phyloP scores from a whole-genome alignment of 208 protist species.

The Leishmania aethiopica region DNA sequence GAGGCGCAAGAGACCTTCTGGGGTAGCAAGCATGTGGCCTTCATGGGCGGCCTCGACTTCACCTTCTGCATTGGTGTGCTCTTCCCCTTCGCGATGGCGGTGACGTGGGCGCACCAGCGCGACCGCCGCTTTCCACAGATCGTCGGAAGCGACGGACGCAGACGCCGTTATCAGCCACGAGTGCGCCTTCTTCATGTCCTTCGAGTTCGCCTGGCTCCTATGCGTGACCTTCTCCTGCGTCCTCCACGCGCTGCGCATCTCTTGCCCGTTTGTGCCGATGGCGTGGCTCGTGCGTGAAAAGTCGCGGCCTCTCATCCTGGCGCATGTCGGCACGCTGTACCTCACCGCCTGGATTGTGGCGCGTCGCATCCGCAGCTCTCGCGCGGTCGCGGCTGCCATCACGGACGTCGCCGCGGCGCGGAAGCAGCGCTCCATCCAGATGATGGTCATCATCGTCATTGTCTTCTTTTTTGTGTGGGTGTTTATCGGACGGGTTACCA shows the following conservation, averaged over 20 bases:
- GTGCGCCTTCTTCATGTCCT: conserved; percentile 44
- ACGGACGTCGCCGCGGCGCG: conserved; percentile 30
- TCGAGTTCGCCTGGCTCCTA: conserved; percentile 42
- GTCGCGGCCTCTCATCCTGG: conserved; percentile 41
- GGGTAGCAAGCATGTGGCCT: conserved; percentile 63
- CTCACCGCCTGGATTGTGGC: conserved; percentile 20
- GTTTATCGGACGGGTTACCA: conserved; percentile 38
- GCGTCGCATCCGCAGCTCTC: conserved; percentile 32
- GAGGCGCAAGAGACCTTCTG: conserved; percentile 51
- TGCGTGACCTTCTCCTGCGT: conserved; percentile 21
- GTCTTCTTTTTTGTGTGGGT: conserved; percentile 41
- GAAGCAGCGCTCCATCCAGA: conserved; percentile 60
- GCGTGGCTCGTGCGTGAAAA: conserved; percentile 69
- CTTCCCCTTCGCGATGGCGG: conserved; percentile 67
- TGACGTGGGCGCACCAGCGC: conserved; percentile 51
- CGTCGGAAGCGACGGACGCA: conserved; percentile 13
- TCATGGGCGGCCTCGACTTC: conserved; percentile 58
- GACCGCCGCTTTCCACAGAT: conserved; percentile 42
- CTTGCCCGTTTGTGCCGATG: conserved; percentile 81
- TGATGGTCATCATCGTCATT: conserved; percentile 51
- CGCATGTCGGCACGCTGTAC: conserved; percentile 39
- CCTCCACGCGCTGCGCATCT: conserved; percentile 63
- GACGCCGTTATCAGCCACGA: conserved; percentile 29
- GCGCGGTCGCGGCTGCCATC: conserved; percentile 17
- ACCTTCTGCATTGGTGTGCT: conserved; percentile 67